Evolutionary conservation across 176 grass and related monocot genomes (phyloP).

Genomic region (Puccinellia tenuiflora): DNA sequence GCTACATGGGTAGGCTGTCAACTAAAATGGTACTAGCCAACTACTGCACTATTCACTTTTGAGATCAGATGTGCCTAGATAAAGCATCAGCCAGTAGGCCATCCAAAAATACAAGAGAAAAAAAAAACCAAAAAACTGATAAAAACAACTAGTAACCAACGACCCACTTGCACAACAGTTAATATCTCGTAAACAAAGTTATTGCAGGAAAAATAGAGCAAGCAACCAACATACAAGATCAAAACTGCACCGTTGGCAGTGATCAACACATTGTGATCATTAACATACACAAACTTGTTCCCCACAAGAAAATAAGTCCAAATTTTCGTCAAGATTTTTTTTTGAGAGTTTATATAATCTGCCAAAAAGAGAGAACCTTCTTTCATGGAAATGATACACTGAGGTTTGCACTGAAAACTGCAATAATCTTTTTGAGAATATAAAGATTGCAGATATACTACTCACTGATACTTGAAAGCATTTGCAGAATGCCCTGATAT

Average conservation of each 20-base stretch:
- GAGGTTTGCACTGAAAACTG: neutral
- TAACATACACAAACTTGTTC: neutral
- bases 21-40: neutral
- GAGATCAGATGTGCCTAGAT: neutral
- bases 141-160: neutral
- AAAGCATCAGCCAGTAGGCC: neutral
- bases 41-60: neutral
- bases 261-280: neutral
- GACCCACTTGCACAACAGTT: neutral
- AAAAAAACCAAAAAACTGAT: neutral
- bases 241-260: neutral
- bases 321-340: too few species aligned
- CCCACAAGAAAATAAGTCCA: neutral
- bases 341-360: neutral
- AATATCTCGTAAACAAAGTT: neutral
- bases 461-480: neutral
- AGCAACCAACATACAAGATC: neutral
- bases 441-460: neutral
- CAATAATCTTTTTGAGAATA: neutral
- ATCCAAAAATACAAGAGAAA: neutral
- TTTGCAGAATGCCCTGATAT: neutral
- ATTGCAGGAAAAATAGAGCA: neutral
- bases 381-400: neutral
- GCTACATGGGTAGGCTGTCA: neutral
- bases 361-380: neutral